Base-by-base conservation (phyloP, 139 green algal genomes). In the Chlamydomonas applanata region DNA sequence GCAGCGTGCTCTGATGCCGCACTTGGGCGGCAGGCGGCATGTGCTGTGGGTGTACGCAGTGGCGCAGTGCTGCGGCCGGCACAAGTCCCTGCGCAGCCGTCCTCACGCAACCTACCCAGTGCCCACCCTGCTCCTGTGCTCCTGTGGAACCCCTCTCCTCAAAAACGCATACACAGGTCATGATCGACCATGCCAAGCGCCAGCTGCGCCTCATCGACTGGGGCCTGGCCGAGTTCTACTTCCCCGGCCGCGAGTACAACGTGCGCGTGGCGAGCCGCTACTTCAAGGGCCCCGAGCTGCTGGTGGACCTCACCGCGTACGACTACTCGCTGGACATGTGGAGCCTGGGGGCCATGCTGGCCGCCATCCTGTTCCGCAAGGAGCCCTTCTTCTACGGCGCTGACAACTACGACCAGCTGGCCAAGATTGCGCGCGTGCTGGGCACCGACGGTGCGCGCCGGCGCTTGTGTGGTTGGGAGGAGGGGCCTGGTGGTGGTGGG, bases 281-380 rank as follows among this genome's bases (percentile, higher is more conserved):
- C 87, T 99, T 98, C 88, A 98, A 99, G 76, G 95, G 94, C 1
- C 94, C 94, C 0, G 96, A 98, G 89, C 92, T 99, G 72, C 88
- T 99, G 33, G 96, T 99, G 33, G 95, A 99, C 80, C 85, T 99
- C 65, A 75, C 54, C 91, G 98, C 85, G 92, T 99, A 99, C 74
- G 96, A 99, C 85, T 99, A 99, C 82, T 83, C 84, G 14, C 88
- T 99, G 61, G 96, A 99, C 86, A 88, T 99, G 88, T 99, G 96
- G 96, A 90, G 73, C 56, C 80, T 99, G 27, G 96, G 96, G 36
- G 89, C 81, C 87, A 92, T 92, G 82, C 71, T 93, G 44, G 89
- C 88, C 1, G 90, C 91, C 54, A 94, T 97, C 80, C 91, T 99
- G 27, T 99, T 98, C 83, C 85, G 93, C 30, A 97, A 97, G 59